Percentiles rank a stretch among this genome's conserved stretches.
phyloP scores from a whole-genome alignment of 306 rosid species.

The Arachis stenosperma region DNA sequence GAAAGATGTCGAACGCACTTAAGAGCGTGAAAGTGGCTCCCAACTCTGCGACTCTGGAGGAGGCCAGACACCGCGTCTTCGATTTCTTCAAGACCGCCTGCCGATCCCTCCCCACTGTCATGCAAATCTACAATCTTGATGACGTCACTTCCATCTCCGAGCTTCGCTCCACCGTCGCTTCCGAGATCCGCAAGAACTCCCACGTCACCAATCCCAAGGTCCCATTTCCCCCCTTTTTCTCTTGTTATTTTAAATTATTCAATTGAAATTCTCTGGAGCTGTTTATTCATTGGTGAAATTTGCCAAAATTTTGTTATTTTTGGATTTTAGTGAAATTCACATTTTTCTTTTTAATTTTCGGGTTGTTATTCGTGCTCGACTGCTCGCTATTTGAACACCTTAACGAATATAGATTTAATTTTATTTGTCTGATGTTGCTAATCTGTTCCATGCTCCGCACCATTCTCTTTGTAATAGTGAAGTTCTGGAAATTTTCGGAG shows the following conservation, averaged over 20 bases:
- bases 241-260: neutral
- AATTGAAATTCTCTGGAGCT: too few species aligned
- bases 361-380: neutral
- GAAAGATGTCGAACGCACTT: conserved; percentile 58
- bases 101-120: conserved; percentile 76
- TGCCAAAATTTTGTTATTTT: neutral
- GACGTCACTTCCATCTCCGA: conserved; percentile 65
- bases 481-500: neutral
- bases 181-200: conserved; percentile 82
- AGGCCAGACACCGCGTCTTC: conserved; percentile 79
- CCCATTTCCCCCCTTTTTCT: neutral
- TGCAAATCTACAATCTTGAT: conserved; percentile 79
- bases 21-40: conserved; percentile 80
- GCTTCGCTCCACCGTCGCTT: conserved; percentile 80
- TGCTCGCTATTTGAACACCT: neutral
- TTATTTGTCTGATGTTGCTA: neutral
- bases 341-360: neutral
- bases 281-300: too few species aligned
- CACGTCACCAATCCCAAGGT: conserved; percentile 80
- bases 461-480: neutral
- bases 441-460: neutral
- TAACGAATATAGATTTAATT: conserved; percentile 9
- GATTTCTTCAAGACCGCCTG: conserved; percentile 82
- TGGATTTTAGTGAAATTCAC: neutral
- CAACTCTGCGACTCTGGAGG: conserved; percentile 75